A percentile compares a stretch with the other conserved stretches of the same genome.
These are phyloP conservation scores for Yarrowia porcina DNA, from an alignment of 805 yeast species.

Conservation along the genomic window DNA sequence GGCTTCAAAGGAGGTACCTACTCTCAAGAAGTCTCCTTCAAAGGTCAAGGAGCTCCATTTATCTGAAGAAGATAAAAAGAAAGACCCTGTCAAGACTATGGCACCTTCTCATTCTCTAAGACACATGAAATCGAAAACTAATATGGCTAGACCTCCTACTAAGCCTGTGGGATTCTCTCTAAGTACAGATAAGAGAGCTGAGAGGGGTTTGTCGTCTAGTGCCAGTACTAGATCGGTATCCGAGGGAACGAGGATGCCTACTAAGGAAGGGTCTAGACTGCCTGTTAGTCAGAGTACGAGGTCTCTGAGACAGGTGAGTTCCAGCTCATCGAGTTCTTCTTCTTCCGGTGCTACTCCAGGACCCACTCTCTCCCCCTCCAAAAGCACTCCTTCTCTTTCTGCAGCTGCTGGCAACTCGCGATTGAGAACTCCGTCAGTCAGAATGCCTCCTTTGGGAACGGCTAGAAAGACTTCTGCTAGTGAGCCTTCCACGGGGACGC, in stretches of 20 bases:
- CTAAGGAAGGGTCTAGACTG: background rate
- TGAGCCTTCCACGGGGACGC: background rate
- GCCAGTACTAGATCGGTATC: background rate
- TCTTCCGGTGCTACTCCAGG: background rate
- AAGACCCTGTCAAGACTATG: background rate
- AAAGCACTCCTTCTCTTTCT: slow-evolving; percentile 11
- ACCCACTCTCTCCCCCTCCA: background rate
- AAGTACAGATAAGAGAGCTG: slow-evolving; percentile 1
- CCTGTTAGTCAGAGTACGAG: slow-evolving; percentile 2
- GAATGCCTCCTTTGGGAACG: background rate
- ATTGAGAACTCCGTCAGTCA: background rate
- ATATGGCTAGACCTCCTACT: slow-evolving; percentile 12
- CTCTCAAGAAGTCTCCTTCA: slow-evolving; percentile 13
- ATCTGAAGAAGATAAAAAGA: background rate
- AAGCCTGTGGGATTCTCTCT: slow-evolving; percentile 9
- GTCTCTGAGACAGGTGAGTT: background rate
- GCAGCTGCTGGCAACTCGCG: slow-evolving; percentile 7
- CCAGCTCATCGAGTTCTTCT: no score
- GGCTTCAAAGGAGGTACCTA: no score
- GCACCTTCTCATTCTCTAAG: background rate
- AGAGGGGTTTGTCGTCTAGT: background rate
- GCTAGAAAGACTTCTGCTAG: background rate
- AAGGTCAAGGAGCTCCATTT: background rate
- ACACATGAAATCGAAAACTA: slow-evolving; percentile 17
- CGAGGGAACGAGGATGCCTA: background rate